Evolutionary conservation across 768 basidiomycete species (phyloP).

Genomic region (Leccinum obscurum): DNA sequence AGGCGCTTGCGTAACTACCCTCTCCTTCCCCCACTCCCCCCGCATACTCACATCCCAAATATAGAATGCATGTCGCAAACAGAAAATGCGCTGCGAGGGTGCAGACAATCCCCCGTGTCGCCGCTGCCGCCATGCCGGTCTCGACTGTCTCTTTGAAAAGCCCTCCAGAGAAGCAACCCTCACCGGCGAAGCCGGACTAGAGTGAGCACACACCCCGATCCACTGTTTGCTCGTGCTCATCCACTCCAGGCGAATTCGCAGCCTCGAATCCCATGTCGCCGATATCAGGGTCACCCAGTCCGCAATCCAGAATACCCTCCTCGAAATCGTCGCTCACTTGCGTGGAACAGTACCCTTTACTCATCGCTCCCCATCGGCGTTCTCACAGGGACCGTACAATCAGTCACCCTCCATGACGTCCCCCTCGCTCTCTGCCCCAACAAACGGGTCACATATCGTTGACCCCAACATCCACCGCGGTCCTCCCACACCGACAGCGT

Average conservation of each 20-base stretch:
- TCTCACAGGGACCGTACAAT: constrained; percentile 47
- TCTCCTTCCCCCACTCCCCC: not conserved
- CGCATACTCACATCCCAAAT: constrained; percentile 16
- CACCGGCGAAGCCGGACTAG: constrained; percentile 85
- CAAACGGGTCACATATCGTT: constrained; percentile 33
- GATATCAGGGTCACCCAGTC: constrained; percentile 75
- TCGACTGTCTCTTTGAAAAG: constrained; percentile 95
- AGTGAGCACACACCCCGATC: constrained; percentile 52
- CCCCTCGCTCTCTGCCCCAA: constrained; percentile 43
- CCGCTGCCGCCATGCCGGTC: constrained; percentile 83
- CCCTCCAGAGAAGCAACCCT: constrained; percentile 84
- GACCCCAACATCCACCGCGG: constrained; percentile 28
- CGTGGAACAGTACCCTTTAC: constrained; percentile 50
- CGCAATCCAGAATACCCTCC: constrained; percentile 75
- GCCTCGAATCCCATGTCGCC: constrained; percentile 81
- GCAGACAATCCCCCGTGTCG: constrained; percentile 97
- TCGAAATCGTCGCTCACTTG: constrained; percentile 78
- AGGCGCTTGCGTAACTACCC: not conserved
- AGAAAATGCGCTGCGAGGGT: constrained; percentile 97
- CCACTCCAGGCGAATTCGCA: constrained; percentile 77
- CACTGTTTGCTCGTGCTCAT: constrained; percentile 4
- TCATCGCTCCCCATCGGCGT: constrained; percentile 66
- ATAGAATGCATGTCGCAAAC: constrained; percentile 92
- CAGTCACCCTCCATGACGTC: constrained; percentile 68
- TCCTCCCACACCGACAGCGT: constrained; percentile 33